Evolutionary conservation across 805 yeast genomes (phyloP).

Genomic region (Candida qinlingensis): DNA sequence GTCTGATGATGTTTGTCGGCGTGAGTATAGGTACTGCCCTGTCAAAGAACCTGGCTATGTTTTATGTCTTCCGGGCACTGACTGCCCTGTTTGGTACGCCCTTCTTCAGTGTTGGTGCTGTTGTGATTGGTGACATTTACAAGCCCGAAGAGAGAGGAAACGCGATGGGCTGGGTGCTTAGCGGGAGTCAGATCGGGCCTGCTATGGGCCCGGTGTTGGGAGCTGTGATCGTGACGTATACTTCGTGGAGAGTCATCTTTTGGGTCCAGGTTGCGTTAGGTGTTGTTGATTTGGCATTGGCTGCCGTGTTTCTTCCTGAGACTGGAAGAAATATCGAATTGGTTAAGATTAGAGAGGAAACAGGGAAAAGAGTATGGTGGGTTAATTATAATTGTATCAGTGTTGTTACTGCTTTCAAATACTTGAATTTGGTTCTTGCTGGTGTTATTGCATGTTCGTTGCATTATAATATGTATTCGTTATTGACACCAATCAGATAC

Average conservation of each 20-base stretch:
- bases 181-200: conserved; percentile 50
- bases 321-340: conserved; percentile 32
- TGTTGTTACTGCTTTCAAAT: conserved; percentile 29
- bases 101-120: conserved; percentile 49
- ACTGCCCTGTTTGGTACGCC: conserved; percentile 51
- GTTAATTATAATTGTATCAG: conserved; percentile 25
- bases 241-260: conserved; percentile 49
- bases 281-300: conserved; percentile 28
- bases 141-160: conserved; percentile 44
- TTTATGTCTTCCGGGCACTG: conserved; percentile 43
- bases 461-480: conserved; percentile 43
- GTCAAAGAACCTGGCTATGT: conserved; percentile 48
- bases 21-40: conserved; percentile 35
- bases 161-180: conserved; percentile 43
- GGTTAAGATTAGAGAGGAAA: conserved; percentile 23
- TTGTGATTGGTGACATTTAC: conserved; percentile 44
- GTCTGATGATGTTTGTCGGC: conserved; percentile 29
- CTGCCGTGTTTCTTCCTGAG: conserved; percentile 41
- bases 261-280: conserved; percentile 44
- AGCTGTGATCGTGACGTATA: conserved; percentile 44
- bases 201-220: conserved; percentile 49
- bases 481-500: conserved; percentile 49
- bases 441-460: conserved; percentile 41
- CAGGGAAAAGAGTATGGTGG: conserved; percentile 37
- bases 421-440: conserved; percentile 37